Evolutionary conservation across 441 rosid species (phyloP).

Genomic region (Erysimum cheiri): DNA sequence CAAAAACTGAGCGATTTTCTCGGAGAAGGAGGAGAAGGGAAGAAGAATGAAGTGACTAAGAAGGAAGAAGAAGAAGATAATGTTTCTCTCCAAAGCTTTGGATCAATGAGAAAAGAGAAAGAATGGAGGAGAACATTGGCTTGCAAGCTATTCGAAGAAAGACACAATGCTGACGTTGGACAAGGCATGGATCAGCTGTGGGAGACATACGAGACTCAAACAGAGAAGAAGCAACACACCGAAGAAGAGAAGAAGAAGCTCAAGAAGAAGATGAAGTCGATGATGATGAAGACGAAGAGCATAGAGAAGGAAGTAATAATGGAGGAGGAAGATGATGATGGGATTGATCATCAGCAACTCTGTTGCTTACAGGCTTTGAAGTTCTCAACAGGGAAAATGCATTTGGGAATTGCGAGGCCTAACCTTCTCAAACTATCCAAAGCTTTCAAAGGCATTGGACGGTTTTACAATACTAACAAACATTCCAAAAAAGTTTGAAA

Average conservation of each 20-base stretch:
- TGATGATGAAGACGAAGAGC: conserved; percentile 40
- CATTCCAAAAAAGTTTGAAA: conserved; percentile 53
- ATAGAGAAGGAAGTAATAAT: conserved; percentile 45
- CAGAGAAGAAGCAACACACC: conserved; percentile 39
- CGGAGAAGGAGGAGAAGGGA: conserved; percentile 42
- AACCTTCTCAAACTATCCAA: conserved; percentile 68
- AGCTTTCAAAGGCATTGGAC: conserved; percentile 75
- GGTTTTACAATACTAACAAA: conserved; percentile 64
- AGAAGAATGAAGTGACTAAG: conserved; percentile 30
- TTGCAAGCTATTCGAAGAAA: conserved; percentile 88
- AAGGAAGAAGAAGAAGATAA: conserved; percentile 35
- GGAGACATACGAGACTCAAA: conserved; percentile 82
- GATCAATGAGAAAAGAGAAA: conserved; percentile 84
- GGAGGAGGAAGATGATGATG: conserved; percentile 57
- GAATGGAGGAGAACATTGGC: conserved; percentile 97
- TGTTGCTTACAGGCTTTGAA: conserved; percentile 92
- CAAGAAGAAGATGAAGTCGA: conserved; percentile 28
- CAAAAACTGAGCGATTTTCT: conserved; percentile 43
- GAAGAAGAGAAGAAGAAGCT: conserved; percentile 51
- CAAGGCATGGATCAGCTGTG: conserved; percentile 95
- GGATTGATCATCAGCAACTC: conserved; percentile 62
- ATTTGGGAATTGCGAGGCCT: conserved; percentile 82
- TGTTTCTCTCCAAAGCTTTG: conserved; percentile 54
- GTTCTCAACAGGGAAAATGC: conserved; percentile 91
- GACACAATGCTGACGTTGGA: conserved; percentile 64